Evolutionary conservation across 345 rosid genomes (phyloP), one percentile per base, ranked within the genome.

Genomic region (Boechera stricta): DNA sequence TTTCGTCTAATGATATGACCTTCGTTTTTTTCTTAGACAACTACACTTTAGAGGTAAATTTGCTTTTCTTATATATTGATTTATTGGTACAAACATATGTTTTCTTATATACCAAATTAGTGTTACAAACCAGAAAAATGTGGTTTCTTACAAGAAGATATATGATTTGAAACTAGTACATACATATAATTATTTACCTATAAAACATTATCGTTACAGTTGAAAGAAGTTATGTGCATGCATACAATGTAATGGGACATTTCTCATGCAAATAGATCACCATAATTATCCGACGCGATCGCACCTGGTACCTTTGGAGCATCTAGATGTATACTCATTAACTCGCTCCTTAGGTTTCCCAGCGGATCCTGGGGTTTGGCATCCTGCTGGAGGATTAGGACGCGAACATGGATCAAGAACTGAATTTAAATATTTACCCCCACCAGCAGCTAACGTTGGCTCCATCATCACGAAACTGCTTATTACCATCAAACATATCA

Each of bases 381-480:
- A 51, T 21, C 28, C 55, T 51, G 55, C 2, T 51, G 55, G 55
- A 18, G 55, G 55, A 51, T 51, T 51, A 51, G 55, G 55, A 9
- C 55, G 8, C 11, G 0, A 18, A 51, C 55, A 51, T 10, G 26
- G 28, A 51, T 51, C 2, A 51, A 51, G 12, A 4, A 51, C 10
- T 51, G 55, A 29, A 51, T 51, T 0, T 18, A 51, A 18, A 7
- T 3, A 8, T 18, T n/a, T n/a, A n/a, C 9, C 13, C 13, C 5
- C 24, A 47, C 28, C 12, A 21, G 29, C 11, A 51, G 28, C 28
- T 16, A 16, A 7, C 10, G 11, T 21, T 18, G 55, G 55, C 55
- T 51, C 55, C 2, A 51, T 51, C 28, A 51, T 51, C 11, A 51
- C 11, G 12, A 18, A 7, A 16, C 18, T 51, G 55, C 11, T 51